These are phyloP conservation scores for Phytopythium boreale DNA, from an alignment of 352 stramenopile species.

Conservation along the genomic window DNA sequence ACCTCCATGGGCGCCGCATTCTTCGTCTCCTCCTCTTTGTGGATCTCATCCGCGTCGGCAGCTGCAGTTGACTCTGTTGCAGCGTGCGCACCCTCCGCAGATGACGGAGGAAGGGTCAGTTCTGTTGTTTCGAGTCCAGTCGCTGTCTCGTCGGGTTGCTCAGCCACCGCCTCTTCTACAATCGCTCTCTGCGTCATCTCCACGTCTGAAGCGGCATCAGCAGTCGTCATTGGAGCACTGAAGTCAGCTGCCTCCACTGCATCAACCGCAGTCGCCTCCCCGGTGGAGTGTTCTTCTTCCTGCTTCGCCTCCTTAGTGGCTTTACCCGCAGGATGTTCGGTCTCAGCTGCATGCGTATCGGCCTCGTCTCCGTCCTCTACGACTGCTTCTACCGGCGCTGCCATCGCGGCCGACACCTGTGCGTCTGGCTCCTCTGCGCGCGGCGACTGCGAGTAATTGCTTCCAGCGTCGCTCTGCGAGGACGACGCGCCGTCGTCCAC, in stretches of 20 bases:
- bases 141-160: slow-evolving; percentile 6
- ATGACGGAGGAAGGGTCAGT: not conserved
- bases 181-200: not conserved
- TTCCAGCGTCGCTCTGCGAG: slow-evolving; percentile 18
- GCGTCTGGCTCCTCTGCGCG: slow-evolving; percentile 8
- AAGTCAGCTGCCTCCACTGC: not conserved
- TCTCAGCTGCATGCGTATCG: too few relatives aligned
- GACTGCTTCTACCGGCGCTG: not conserved
- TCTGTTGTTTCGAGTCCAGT: not conserved
- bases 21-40: slow-evolving; percentile 5
- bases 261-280: slow-evolving; percentile 4
- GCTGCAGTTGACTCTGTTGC: not conserved
- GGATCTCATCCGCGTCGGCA: not conserved
- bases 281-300: slow-evolving; percentile 2
- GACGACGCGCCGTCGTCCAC: slow-evolving; percentile 18
- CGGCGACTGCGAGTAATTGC: slow-evolving; percentile 18
- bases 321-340: too few relatives aligned
- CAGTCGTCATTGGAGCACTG: not conserved
- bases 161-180: not conserved
- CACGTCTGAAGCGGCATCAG: not conserved
- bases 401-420: not conserved
- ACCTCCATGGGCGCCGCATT: not conserved
- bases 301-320: slow-evolving; percentile 2
- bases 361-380: not conserved
- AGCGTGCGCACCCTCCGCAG: not conserved